Evolutionary conservation across 176 grass and related monocot genomes (phyloP), one percentile per base, ranked within the genome.

Genomic region (Carex parvula): DNA sequence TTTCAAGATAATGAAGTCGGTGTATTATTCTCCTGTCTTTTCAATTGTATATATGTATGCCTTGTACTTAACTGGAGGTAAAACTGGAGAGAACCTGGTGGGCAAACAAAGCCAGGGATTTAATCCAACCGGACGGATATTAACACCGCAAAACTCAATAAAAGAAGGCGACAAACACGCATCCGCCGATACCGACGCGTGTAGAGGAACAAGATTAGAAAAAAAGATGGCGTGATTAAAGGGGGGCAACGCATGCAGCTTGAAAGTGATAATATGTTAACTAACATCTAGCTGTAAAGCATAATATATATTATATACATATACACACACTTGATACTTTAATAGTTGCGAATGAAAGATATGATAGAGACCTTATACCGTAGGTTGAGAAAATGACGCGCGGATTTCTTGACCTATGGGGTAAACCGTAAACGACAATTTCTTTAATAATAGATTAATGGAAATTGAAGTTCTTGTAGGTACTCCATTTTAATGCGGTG

Each of bases 171-270:
- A 74, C 70, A 74, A 74, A 74, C 10, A 53, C 70, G 70, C 41
- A 75, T 73, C 70, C 70, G 70, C 1, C 5, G 70, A 75, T 26
- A 75, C 26, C 41, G 70, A 52, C 70, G 70, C 70, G 21, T 53
- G 70, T 15, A 21, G 18, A 75, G 70, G 1, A 50, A 75, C 44
- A 26, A 52, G 67, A 75, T 75, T 75, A 52, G 37, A 70, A 53
- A 73, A 73, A 75, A 75, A 75, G 44, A 75, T 75, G 70, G 44
- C 70, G 70, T 75, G 70, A 74, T 74, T 52, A 52, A 74, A 52
- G 70, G 70, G 32, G 70, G 41, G 42, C 70, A 14, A 52, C 70
- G 42, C 70, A 74, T 52, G 70, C 42, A 74, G 41, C n/a, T 11
- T 74, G 70, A 74, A 74, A 74, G 70, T 52, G 64, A 68, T 68